Evolutionary conservation across 257 asterid species (phyloP).

Genomic region (Echites panduratus): DNA sequence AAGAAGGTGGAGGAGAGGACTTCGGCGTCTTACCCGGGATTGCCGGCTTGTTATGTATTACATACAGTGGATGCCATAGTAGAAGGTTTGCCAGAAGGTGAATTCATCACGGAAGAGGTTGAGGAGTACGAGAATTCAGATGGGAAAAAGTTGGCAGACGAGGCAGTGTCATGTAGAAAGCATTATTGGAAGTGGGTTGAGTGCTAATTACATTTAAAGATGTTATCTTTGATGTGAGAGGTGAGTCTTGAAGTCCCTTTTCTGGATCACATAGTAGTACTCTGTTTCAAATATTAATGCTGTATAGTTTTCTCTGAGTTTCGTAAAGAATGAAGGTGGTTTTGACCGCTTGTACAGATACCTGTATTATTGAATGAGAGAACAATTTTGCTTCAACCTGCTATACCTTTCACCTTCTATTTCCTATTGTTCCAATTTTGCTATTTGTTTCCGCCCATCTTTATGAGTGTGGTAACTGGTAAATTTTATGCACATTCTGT

Average conservation of each 20-base stretch:
- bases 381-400: background rate
- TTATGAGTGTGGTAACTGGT: background rate
- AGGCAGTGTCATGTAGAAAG: conserved; percentile 76
- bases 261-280: conserved; percentile 26
- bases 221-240: conserved; percentile 36
- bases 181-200: conserved; percentile 97
- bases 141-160: conserved; percentile 35
- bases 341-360: background rate
- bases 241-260: conserved; percentile 30
- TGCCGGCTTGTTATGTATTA: conserved; percentile 82
- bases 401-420: background rate
- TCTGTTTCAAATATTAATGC: background rate
- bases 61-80: conserved; percentile 77
- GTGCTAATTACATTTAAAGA: conserved; percentile 35
- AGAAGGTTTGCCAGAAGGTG: conserved; percentile 72
- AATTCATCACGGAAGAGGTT: conserved; percentile 74
- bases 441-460: background rate
- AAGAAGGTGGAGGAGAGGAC: conserved; percentile 76
- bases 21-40: conserved; percentile 84
- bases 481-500: background rate
- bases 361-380: background rate
- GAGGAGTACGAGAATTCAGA: conserved; percentile 55
- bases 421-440: background rate
- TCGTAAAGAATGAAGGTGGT: background rate
- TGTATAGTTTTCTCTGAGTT: background rate